Conservation (phyloP, 2,329 filamentous ascomycete species). For the Alternaria atra region DNA sequence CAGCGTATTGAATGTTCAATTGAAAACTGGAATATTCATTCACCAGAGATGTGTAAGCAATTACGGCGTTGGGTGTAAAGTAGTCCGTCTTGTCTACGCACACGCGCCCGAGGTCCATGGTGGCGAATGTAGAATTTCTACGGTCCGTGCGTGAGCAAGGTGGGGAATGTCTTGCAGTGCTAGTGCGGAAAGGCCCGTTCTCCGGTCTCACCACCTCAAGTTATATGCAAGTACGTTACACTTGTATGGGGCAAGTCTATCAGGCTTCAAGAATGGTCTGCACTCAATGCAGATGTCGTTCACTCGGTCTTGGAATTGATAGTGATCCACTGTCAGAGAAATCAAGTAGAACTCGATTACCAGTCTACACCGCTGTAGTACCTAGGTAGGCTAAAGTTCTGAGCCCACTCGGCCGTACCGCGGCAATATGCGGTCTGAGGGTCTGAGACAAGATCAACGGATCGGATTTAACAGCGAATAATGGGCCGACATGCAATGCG, state of each 20-base stretch:
- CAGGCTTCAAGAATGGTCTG: neutral
- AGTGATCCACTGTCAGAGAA: neutral
- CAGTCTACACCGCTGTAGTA: neutral
- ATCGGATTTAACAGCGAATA: constrained; percentile 2
- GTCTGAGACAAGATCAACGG: neutral
- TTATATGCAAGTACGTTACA: neutral
- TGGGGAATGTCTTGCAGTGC: neutral
- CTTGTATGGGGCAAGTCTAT: neutral
- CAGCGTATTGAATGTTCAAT: neutral
- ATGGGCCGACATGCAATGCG: neutral
- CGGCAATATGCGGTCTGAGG: neutral
- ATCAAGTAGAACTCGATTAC: neutral
- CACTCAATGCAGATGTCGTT: neutral
- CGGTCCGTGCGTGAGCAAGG: constrained; percentile 14
- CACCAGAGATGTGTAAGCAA: neutral
- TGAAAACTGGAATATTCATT: neutral
- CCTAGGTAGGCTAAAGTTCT: neutral
- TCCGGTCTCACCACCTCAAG: neutral
- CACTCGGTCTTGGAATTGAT: neutral
- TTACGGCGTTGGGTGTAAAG: neutral
- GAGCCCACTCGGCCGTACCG: neutral
- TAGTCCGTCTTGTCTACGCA: neutral
- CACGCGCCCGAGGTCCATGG: neutral
- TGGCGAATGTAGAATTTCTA: constrained; percentile 15
- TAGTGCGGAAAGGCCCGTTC: neutral